phyloP scores from a whole-genome alignment of 495 filamentous ascomycete genomes.

The Cercophora sp. region DNA sequence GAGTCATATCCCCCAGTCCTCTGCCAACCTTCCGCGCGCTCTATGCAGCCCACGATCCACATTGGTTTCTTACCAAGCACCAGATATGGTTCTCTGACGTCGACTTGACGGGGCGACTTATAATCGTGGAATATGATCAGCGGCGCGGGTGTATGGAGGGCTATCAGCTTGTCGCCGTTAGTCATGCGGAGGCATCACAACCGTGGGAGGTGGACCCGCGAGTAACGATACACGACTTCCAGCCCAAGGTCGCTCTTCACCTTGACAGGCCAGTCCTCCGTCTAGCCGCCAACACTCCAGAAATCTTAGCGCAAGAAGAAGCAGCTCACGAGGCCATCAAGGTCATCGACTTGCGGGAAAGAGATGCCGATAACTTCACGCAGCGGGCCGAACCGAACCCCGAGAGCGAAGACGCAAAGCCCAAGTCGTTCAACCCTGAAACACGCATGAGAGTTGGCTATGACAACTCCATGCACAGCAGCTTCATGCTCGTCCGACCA shows the following conservation, averaged over 20 bases:
- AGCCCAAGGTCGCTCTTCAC: constrained; percentile 64
- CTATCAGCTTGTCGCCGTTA: constrained; percentile 68
- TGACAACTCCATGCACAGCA: constrained; percentile 34
- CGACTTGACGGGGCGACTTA: constrained; percentile 62
- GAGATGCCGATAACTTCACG: background rate
- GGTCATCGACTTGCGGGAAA: background rate
- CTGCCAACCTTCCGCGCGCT: constrained; percentile 62
- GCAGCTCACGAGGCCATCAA: background rate
- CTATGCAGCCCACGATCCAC: constrained; percentile 68
- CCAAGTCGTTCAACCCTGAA: constrained; percentile 38
- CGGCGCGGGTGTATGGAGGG: constrained; percentile 72
- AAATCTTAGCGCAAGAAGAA: background rate
- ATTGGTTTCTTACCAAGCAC: constrained; percentile 76
- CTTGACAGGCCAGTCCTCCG: constrained; percentile 68
- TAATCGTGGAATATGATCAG: constrained; percentile 70
- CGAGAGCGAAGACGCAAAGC: constrained; percentile 10
- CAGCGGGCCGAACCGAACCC: too few species aligned
- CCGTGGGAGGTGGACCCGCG: constrained; percentile 50
- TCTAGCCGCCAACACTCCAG: constrained; percentile 25
- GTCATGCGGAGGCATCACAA: constrained; percentile 46
- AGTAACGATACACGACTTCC: constrained; percentile 72
- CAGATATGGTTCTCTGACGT: constrained; percentile 85
- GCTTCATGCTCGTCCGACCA: constrained; percentile 44
- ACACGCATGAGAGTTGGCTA: constrained; percentile 51
- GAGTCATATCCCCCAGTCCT: constrained; percentile 51